phyloP scores from a whole-genome alignment of 1,139 yeast genomes.

The Yamadazyma siamensis region DNA sequence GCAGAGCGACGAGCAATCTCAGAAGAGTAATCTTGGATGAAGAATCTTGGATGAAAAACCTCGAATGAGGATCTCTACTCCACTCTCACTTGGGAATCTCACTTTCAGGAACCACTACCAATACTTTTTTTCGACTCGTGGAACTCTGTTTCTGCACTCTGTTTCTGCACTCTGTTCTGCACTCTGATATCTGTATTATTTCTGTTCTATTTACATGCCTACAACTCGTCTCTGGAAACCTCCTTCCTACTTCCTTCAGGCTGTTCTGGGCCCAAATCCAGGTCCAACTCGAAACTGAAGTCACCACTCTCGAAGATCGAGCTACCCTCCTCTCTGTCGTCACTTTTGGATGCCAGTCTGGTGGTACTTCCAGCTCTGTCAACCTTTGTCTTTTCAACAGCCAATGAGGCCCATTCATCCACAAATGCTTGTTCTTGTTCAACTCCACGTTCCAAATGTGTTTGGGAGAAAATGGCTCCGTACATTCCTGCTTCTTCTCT shows the following conservation, averaged over 20 bases:
- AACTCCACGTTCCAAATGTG: conserved; percentile 65
- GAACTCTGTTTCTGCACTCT: no score
- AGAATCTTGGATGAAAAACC: no score
- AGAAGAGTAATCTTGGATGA: no score
- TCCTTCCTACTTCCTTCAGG: no score
- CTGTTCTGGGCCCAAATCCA: no score
- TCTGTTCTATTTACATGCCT: conserved; percentile 1
- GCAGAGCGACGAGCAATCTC: no score
- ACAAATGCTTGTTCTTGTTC: conserved; percentile 68
- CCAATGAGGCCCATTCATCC: conserved; percentile 71
- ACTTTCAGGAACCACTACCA: no score
- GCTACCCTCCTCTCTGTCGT: conserved; percentile 14
- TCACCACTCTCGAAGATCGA: conserved; percentile 23
- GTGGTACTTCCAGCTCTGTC: conserved; percentile 41
- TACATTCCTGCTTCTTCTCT: conserved; percentile 83
- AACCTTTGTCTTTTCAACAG: conserved; percentile 55
- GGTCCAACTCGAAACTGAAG: no score
- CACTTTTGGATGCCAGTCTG: conserved; percentile 22
- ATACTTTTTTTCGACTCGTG: no score
- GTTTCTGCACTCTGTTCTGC: no score
- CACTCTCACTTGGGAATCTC: no score
- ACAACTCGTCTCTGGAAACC: background rate
- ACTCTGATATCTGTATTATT: conserved; percentile 1
- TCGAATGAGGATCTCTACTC: no score
- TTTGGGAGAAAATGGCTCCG: conserved; percentile 69